Conservation (phyloP, 2,329 filamentous ascomycete species). For the Colletotrichum destructivum region DNA sequence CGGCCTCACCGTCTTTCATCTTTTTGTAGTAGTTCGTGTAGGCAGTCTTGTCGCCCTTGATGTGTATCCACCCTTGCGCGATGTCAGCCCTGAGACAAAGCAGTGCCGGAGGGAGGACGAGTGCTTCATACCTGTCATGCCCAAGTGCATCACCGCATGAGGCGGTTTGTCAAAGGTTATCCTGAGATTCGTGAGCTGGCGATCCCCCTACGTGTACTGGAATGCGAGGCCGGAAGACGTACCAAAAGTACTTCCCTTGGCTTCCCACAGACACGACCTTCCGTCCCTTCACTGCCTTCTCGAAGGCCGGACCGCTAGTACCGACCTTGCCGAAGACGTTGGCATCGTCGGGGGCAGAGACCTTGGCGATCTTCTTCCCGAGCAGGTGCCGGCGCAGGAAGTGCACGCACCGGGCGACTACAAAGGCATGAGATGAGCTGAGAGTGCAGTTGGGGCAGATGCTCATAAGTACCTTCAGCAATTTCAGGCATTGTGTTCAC, state of each 20-base stretch:
- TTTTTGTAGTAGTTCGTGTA: conserved; percentile 89
- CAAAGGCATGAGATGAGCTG: conserved; percentile 11
- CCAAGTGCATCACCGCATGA: conserved; percentile 91
- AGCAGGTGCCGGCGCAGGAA: conserved; percentile 88
- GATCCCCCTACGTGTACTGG: no score
- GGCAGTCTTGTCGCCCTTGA: conserved; percentile 81
- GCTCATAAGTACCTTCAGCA: conserved; percentile 64
- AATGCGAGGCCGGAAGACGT: conserved; percentile 33
- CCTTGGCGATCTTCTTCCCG: conserved; percentile 81
- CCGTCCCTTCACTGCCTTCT: conserved; percentile 81
- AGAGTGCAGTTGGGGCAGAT: not conserved
- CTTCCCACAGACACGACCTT: conserved; percentile 80
- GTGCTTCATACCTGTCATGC: conserved; percentile 70
- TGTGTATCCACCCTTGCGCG: conserved; percentile 83
- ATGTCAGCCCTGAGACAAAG: not conserved
- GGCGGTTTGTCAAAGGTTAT: conserved; percentile 79
- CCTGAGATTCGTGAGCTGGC: conserved; percentile 47
- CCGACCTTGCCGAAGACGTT: conserved; percentile 94
- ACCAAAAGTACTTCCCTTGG: conserved; percentile 98
- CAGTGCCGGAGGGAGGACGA: not conserved
- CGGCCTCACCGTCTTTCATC: conserved; percentile 70
- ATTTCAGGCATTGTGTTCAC: conserved; percentile 71
- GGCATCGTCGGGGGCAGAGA: conserved; percentile 81
- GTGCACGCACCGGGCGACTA: conserved; percentile 88
- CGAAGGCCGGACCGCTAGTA: conserved; percentile 82